These are phyloP conservation scores for Onygenales sp. DNA, from an alignment of 2,329 filamentous ascomycete species.

Conservation along the genomic window DNA sequence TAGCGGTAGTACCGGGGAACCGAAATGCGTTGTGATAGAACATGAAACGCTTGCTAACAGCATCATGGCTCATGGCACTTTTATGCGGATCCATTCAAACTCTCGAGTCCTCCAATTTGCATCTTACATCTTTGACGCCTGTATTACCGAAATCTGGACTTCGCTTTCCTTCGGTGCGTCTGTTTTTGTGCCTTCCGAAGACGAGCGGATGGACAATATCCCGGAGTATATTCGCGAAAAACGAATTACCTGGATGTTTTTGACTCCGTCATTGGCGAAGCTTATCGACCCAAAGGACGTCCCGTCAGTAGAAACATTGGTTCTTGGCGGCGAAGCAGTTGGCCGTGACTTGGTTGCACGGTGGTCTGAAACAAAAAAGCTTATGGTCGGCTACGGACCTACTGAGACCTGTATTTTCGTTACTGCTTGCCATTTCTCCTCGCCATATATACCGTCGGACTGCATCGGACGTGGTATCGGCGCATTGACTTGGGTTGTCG, in stretches of 20 bases:
- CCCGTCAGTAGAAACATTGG: constrained; percentile 23
- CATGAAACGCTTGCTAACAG: background rate
- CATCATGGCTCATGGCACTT: background rate
- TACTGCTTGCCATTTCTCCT: constrained; percentile 7
- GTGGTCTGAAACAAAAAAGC: constrained; percentile 19
- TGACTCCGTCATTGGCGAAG: constrained; percentile 48
- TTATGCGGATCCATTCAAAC: background rate
- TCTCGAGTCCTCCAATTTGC: constrained; percentile 1
- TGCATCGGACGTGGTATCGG: constrained; percentile 10
- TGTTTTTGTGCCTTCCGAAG: constrained; percentile 34
- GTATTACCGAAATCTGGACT: constrained; percentile 33
- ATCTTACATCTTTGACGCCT: constrained; percentile 42
- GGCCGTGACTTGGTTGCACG: constrained; percentile 18
- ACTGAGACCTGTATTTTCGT: constrained; percentile 13
- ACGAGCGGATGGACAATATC: constrained; percentile 37
- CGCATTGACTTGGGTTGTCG: constrained; percentile 28
- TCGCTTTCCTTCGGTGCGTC: constrained; percentile 30
- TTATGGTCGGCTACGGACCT: constrained; percentile 7
- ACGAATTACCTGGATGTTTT: constrained; percentile 42
- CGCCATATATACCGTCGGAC: background rate
- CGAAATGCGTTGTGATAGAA: constrained; percentile 57
- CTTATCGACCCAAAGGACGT: constrained; percentile 29
- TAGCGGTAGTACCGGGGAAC: constrained; percentile 73
- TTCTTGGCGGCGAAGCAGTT: background rate
- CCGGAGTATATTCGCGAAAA: constrained; percentile 37